Conservation (phyloP, 441 rosid species). For the Manihot esculenta region DNA sequence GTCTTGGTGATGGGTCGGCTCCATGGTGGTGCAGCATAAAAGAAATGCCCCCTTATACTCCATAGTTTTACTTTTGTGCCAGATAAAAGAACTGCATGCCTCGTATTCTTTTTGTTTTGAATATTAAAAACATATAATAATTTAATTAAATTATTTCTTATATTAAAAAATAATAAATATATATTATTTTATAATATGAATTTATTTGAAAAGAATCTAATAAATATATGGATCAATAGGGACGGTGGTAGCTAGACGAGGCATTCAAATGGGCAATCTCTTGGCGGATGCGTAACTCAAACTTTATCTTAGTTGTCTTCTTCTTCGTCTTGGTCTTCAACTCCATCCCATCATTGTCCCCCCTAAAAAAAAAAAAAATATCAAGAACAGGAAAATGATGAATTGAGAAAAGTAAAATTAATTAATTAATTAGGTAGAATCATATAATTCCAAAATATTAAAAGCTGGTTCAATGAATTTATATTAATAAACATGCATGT, state of each 20-base stretch:
- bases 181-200: too few relatives aligned
- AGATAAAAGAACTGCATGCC: too few relatives aligned
- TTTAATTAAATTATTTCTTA: too few relatives aligned
- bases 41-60: too few relatives aligned
- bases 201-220: too few relatives aligned
- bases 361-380: background rate
- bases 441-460: background rate
- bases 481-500: too few relatives aligned
- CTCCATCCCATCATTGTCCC: conserved; percentile 4
- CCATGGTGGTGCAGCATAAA: background rate
- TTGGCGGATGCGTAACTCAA: background rate
- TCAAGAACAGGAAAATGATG: too few relatives aligned
- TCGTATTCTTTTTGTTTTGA: too few relatives aligned
- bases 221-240: background rate
- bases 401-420: too few relatives aligned
- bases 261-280: background rate
- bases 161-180: too few relatives aligned
- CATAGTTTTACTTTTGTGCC: too few relatives aligned
- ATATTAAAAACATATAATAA: too few relatives aligned
- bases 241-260: background rate
- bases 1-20: background rate
- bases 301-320: background rate
- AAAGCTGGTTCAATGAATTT: background rate
- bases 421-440: background rate
- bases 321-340: background rate